These are phyloP conservation scores for Corylus avellana DNA, from an alignment of 306 rosid genomes.

Conservation along the genomic window DNA sequence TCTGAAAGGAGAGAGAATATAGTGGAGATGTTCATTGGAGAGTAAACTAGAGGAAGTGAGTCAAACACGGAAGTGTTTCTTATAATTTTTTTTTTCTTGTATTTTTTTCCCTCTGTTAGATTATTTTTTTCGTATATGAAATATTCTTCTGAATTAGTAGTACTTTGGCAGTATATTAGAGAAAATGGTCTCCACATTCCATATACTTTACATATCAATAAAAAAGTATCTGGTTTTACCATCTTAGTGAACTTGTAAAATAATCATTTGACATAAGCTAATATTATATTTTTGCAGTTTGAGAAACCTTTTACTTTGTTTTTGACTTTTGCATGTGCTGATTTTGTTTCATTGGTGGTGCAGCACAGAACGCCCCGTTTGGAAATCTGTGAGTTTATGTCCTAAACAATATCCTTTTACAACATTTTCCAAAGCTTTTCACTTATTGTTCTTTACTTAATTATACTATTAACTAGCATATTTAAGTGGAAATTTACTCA, in stretches of 20 bases:
- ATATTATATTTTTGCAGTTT: not conserved
- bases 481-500: not conserved
- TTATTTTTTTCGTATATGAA: not conserved
- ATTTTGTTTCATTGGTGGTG: conserved; percentile 43
- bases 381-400: conserved; percentile 83
- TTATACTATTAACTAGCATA: not conserved
- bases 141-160: not conserved
- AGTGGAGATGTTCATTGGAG: not conserved
- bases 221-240: not conserved
- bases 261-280: not conserved
- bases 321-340: conserved; percentile 24
- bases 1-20: not conserved
- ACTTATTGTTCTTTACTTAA: not conserved
- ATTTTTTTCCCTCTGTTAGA: not conserved
- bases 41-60: not conserved
- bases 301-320: not conserved
- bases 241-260: not conserved
- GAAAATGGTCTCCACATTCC: not conserved
- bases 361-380: conserved; percentile 84
- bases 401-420: conserved; percentile 14
- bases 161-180: not conserved
- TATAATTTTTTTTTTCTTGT: not conserved
- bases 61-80: not conserved
- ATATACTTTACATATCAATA: not conserved
- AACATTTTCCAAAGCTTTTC: not conserved